A percentile compares a stretch with the other conserved stretches of the same genome.
These are phyloP conservation scores for Fusarium penzigii DNA, from an alignment of 2,329 filamentous ascomycete species.

Conservation along the genomic window DNA sequence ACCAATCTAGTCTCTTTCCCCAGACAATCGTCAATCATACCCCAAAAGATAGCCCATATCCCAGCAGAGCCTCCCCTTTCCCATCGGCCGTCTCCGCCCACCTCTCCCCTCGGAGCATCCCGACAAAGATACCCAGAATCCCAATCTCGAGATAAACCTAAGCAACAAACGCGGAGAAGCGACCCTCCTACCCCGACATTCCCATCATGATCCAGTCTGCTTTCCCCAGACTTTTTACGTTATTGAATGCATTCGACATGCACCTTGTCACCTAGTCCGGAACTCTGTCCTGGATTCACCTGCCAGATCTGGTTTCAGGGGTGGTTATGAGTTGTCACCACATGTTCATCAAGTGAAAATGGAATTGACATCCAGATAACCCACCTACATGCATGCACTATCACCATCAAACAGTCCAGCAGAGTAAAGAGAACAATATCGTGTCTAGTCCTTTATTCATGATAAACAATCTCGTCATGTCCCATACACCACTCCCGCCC, in stretches of 20 bases:
- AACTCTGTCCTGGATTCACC: neutral
- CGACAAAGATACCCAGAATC: neutral
- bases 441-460: neutral
- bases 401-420: no score
- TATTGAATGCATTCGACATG: neutral
- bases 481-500: neutral
- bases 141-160: neutral
- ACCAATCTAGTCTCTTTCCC: neutral
- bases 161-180: neutral
- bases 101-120: slow-evolving; percentile 11
- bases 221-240: neutral
- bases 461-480: neutral
- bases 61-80: neutral
- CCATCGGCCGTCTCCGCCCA: slow-evolving; percentile 15
- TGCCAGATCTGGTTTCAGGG: neutral
- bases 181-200: neutral
- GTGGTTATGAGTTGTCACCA: no score
- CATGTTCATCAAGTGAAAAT: no score
- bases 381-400: no score
- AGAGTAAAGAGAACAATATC: no score
- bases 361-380: no score
- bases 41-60: neutral
- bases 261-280: neutral
- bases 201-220: neutral
- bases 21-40: no score